phyloP scores from a whole-genome alignment of 2,329 filamentous ascomycete genomes.

The Calonectria leucothoes region DNA sequence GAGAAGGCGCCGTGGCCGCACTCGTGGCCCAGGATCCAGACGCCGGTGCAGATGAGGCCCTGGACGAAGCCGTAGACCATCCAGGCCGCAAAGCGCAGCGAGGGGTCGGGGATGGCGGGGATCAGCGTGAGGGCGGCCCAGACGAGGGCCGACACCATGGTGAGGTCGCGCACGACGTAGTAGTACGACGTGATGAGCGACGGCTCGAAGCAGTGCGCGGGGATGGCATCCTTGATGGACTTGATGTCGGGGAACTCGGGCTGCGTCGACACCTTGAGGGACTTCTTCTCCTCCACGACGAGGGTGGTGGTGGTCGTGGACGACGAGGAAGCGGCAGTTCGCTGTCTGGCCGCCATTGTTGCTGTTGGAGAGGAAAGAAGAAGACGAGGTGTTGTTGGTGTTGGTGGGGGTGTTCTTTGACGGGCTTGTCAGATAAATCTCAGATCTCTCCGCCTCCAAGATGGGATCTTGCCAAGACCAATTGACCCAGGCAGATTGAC shows the following conservation, averaged over 20 bases:
- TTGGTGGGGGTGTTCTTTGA: neutral
- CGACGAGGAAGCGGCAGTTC: conserved; percentile 37
- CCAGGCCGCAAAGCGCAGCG: conserved; percentile 63
- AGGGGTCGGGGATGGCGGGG: conserved; percentile 57
- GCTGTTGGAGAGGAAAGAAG: neutral
- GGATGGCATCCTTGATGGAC: conserved; percentile 60
- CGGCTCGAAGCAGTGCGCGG: conserved; percentile 70
- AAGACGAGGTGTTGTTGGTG: neutral
- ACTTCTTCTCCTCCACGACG: conserved; percentile 23
- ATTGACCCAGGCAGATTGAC: neutral
- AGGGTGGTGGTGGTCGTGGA: neutral
- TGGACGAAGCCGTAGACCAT: conserved; percentile 71
- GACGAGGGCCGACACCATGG: conserved; percentile 60
- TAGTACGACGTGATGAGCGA: conserved; percentile 62
- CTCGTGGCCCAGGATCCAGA: conserved; percentile 80
- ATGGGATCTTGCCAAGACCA: neutral
- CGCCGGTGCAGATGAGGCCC: conserved; percentile 73
- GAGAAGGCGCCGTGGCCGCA: conserved; percentile 78
- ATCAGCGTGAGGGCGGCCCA: conserved; percentile 66
- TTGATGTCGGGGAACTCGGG: conserved; percentile 44
- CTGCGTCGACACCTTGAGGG: conserved; percentile 30
- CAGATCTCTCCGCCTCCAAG: neutral
- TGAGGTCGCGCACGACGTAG: conserved; percentile 68
- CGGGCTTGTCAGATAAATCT: neutral
- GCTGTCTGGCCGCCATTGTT: conserved; percentile 41